Base-by-base conservation (phyloP, 345 rosid species). In the Abelmoschus esculentus region DNA sequence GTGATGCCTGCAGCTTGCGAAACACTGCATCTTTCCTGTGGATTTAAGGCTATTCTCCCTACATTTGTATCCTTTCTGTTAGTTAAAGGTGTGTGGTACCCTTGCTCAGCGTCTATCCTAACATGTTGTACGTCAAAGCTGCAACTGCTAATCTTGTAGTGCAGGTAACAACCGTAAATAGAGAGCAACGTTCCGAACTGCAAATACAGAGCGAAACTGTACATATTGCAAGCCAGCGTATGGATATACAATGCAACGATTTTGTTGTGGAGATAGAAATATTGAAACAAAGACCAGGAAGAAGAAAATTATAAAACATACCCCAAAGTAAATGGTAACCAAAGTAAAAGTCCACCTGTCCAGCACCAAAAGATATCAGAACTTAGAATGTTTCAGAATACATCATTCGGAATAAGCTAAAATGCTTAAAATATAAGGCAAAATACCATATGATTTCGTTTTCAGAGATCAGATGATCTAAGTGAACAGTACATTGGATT, bases 321-420 rank as follows among this genome's bases (percentile, higher is more conserved):
- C 93, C 88, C 90, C 90, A 72, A 90, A 88, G 70, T 88, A 90
- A 50, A 84, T 42, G 2, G 89, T 76, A 44, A 90, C 77, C 71
- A 87, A 76, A 14, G 86, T 85, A 71, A 81, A 85, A 55, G 93
- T 86, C 92, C 87, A 88, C 76, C 93, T 90, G 79, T 36, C 56
- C 74, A 72, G 52, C 31, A 71, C 28, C 66, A 61, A 47, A 75
- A 74, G 67, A 56, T 38, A 60, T 31, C 18, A 70, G 59, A 63
- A 72, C 28, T 22, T 18, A 69, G 62, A 42, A 60, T 36, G 17
- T 34, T 32, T 70, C 18, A 50, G n/a, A 59, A 22, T 36, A 49
- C 46, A 50, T 28, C 67, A 52, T 31, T 60, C 9, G 4, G 40
- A 36, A 50, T 15, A 26, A 70, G 11, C 6, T 29, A 38, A 38